Percentiles rank a stretch among this genome's conserved stretches.
Conservation (phyloP, 2,329 filamentous ascomycete genomes). For the Penicillium concentricum region DNA sequence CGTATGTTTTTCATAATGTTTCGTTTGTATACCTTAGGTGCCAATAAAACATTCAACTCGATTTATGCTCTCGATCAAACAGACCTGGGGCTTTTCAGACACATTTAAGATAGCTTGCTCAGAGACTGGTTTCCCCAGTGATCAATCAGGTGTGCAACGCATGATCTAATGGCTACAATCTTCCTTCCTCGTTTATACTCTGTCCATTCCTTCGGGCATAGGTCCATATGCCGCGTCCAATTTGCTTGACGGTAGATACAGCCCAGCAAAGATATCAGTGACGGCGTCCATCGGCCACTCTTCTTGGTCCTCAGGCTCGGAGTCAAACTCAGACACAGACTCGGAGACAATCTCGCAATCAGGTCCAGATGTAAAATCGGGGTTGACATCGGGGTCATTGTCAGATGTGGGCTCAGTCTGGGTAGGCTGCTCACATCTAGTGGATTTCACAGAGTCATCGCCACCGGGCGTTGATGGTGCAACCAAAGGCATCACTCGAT, state of each 20-base stretch:
- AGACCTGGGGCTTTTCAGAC: too few species aligned
- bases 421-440: not conserved
- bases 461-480: not conserved
- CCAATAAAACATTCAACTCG: conserved; percentile 14
- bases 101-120: not conserved
- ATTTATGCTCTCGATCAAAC: not conserved
- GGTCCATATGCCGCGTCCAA: not conserved
- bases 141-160: not conserved
- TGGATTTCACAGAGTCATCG: not conserved
- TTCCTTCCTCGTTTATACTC: not conserved
- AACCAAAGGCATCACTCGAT: not conserved
- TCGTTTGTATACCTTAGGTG: too few species aligned
- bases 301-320: not conserved
- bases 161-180: not conserved
- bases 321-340: not conserved
- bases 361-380: not conserved
- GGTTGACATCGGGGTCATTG: not conserved
- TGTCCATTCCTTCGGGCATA: not conserved
- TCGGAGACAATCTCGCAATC: not conserved
- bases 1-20: too few species aligned
- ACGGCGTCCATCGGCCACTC: not conserved
- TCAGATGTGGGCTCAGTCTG: not conserved
- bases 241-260: not conserved
- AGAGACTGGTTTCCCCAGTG: not conserved
- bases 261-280: not conserved